phyloP scores from a whole-genome alignment of 177 flowering plant species.

The Vitis hybrid region DNA sequence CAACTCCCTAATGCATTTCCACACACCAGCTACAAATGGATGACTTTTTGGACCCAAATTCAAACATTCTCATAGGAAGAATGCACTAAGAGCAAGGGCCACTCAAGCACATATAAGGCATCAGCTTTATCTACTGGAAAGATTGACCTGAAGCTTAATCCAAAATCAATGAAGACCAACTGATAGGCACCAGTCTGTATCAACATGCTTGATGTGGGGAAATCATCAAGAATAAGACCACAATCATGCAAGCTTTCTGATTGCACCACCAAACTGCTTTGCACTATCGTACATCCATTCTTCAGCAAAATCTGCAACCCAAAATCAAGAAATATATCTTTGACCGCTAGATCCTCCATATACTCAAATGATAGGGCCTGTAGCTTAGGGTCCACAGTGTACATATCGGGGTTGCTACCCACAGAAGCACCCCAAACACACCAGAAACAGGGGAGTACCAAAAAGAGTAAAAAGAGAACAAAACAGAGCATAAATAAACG shows the following conservation, averaged over 20 bases:
- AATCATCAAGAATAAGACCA: slow-evolving; percentile 90
- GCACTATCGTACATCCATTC: slow-evolving; percentile 73
- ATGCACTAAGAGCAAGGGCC: slow-evolving; percentile 94
- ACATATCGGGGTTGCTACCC: slow-evolving; percentile 82
- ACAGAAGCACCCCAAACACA: slow-evolving; percentile 30
- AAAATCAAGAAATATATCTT: slow-evolving; percentile 79
- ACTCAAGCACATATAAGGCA: slow-evolving; percentile 88
- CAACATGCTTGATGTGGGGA: slow-evolving; percentile 96
- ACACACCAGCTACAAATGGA: no score
- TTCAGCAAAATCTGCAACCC: slow-evolving; percentile 58
- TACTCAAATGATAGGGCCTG: slow-evolving; percentile 78
- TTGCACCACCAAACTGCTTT: slow-evolving; percentile 76
- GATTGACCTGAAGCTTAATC: slow-evolving; percentile 88
- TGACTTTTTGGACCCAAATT: no score
- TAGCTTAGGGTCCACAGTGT: slow-evolving; percentile 61
- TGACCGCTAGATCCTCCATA: slow-evolving; percentile 81
- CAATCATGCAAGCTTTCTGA: slow-evolving; percentile 91
- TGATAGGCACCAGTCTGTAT: slow-evolving; percentile 58
- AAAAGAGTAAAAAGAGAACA: no score
- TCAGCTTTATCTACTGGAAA: slow-evolving; percentile 98
- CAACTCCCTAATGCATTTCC: no score
- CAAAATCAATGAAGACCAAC: slow-evolving; percentile 94
- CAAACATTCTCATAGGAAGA: slow-evolving; percentile 87
- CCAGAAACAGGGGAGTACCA: no score
- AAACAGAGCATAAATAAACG: no score